Conservation (phyloP, 2,329 filamentous ascomycete genomes). For the Penicillium sp. region DNA sequence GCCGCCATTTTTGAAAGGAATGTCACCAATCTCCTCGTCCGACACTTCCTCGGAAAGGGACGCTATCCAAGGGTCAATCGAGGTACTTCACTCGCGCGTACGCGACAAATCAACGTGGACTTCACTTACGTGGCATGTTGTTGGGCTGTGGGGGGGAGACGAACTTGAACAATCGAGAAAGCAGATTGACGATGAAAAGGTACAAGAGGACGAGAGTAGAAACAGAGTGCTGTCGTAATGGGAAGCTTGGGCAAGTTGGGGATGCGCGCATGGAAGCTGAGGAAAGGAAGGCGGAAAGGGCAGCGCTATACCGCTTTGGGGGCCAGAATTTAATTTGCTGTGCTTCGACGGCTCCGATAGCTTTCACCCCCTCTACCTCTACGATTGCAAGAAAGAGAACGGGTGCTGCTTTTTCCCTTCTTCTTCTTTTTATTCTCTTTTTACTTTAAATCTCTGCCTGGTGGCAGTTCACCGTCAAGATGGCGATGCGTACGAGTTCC, state of each 20-base stretch:
- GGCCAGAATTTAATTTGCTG: slow-evolving; percentile 40
- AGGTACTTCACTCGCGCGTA: slow-evolving; percentile 12
- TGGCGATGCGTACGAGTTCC: slow-evolving; percentile 46
- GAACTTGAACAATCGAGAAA: slow-evolving; percentile 26
- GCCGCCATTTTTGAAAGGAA: slow-evolving; percentile 32
- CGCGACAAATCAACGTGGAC: slow-evolving; percentile 5
- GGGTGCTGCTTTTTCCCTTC: slow-evolving; percentile 1
- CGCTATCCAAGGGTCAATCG: slow-evolving; percentile 23
- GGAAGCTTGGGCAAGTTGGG: slow-evolving; percentile 6
- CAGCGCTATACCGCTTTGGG: slow-evolving; percentile 35
- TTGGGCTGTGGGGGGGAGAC: slow-evolving; percentile 22
- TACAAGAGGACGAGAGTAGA: not conserved
- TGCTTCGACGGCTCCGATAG: slow-evolving; percentile 30
- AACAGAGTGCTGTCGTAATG: not conserved
- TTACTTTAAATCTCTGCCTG: slow-evolving; percentile 23
- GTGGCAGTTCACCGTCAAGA: slow-evolving; percentile 39
- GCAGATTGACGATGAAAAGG: slow-evolving; percentile 27
- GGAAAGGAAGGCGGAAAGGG: slow-evolving; percentile 21
- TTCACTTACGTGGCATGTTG: slow-evolving; percentile 41
- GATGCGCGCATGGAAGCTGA: slow-evolving; percentile 31
- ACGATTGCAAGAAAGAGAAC: slow-evolving; percentile 13
- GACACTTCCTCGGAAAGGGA: slow-evolving; percentile 30
- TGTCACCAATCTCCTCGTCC: slow-evolving; percentile 38
- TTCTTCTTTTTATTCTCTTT: slow-evolving; percentile 10
- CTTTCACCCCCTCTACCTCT: slow-evolving; percentile 25